Evolutionary conservation across 169 alveolate species (phyloP).

Genomic region (Plasmodium vinckei): DNA sequence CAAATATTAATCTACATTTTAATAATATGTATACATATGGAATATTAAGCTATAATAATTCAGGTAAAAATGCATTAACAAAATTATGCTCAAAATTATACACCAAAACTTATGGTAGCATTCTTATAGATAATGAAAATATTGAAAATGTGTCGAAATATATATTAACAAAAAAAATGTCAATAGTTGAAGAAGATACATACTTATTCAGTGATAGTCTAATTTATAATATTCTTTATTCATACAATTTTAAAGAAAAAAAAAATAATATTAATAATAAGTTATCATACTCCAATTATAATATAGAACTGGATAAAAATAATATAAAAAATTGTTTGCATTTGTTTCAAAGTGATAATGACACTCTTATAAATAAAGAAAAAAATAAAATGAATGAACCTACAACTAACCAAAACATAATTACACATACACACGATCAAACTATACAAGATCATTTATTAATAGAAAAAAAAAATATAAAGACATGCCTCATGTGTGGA

Average conservation of each 20-base stretch:
- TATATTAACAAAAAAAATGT: constrained; percentile 64
- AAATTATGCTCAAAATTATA: constrained; percentile 48
- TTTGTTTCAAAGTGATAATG: constrained; percentile 37
- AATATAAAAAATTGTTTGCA: constrained; percentile 56
- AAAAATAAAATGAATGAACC: not conserved
- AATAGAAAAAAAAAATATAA: not conserved
- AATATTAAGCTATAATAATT: constrained; percentile 51
- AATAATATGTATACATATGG: constrained; percentile 48
- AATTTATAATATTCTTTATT: constrained; percentile 54
- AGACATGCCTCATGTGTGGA: constrained; percentile 56
- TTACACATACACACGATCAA: not conserved
- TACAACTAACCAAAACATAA: not conserved
- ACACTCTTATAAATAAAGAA: constrained; percentile 5
- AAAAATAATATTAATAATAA: constrained; percentile 23
- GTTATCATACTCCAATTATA: constrained; percentile 30
- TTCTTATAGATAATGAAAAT: constrained; percentile 60
- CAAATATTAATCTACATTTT: constrained; percentile 57
- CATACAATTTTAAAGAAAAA: constrained; percentile 36
- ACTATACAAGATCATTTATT: not conserved
- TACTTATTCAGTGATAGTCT: constrained; percentile 46
- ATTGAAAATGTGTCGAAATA: constrained; percentile 54
- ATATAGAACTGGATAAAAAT: constrained; percentile 21
- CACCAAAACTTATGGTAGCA: constrained; percentile 47
- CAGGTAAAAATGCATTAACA: constrained; percentile 39
- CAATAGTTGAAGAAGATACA: constrained; percentile 57